Evolutionary conservation across 768 basidiomycete species (phyloP).

Genomic region (Mrakia gelida): DNA sequence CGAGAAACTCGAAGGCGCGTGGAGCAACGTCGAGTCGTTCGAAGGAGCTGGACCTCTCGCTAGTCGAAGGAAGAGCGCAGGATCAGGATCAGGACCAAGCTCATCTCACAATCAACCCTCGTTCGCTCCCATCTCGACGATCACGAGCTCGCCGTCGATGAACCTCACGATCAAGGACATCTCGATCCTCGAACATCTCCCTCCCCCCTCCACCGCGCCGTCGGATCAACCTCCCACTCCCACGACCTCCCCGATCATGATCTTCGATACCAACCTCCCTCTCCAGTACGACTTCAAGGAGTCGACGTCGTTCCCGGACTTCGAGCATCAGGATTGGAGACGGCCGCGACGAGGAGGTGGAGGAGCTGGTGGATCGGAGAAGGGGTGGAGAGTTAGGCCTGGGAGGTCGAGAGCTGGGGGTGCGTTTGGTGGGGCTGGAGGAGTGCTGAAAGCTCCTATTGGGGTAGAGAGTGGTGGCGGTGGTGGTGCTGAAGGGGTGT

Average conservation of each 20-base stretch:
- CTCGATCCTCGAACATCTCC: slow-evolving; percentile 41
- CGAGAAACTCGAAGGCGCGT: slow-evolving; percentile 34
- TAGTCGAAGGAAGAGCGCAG: neutral
- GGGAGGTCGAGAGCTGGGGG: slow-evolving; percentile 13
- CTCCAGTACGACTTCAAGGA: slow-evolving; percentile 52
- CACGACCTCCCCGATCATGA: slow-evolving; percentile 56
- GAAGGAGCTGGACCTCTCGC: too few species aligned
- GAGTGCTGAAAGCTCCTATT: neutral
- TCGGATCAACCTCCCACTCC: slow-evolving; percentile 33
- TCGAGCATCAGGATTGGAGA: slow-evolving; percentile 37
- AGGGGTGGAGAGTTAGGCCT: slow-evolving; percentile 38
- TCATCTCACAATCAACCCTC: slow-evolving; percentile 23
- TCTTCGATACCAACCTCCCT: slow-evolving; percentile 65
- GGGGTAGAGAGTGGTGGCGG: neutral
- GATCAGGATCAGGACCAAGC: neutral
- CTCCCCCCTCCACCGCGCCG: slow-evolving; percentile 20
- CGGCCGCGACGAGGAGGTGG: neutral
- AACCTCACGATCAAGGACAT: slow-evolving; percentile 31
- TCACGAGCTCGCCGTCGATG: slow-evolving; percentile 24
- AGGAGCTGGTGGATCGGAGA: slow-evolving; percentile 34
- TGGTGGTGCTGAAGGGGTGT: neutral
- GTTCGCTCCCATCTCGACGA: slow-evolving; percentile 21
- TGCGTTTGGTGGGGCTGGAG: slow-evolving; percentile 9
- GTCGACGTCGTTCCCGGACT: slow-evolving; percentile 37
- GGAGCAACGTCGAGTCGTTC: slow-evolving; percentile 17